These are phyloP conservation scores for Phytophthora nicotianae DNA, from an alignment of 352 stramenopile species.

Conservation along the genomic window DNA sequence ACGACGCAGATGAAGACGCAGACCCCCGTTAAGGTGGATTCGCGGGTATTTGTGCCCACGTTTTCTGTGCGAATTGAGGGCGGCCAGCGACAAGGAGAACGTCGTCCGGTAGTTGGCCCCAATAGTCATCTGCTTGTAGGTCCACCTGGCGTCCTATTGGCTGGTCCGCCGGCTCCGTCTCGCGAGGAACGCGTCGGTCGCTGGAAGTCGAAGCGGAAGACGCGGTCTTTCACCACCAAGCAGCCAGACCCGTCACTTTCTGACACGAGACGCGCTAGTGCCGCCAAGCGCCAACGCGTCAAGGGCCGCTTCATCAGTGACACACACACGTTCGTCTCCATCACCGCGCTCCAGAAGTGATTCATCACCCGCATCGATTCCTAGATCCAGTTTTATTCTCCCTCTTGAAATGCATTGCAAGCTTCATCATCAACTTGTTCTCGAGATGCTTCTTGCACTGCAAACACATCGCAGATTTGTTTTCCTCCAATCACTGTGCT, in stretches of 20 bases:
- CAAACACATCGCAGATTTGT: neutral
- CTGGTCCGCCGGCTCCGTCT: constrained; percentile 35
- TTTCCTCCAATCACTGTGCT: neutral
- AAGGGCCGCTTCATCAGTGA: constrained; percentile 68
- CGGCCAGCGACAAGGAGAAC: constrained; percentile 11
- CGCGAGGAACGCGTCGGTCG: constrained; percentile 36
- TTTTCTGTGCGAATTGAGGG: constrained; percentile 61
- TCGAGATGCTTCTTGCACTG: neutral
- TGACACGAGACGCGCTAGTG: constrained; percentile 57
- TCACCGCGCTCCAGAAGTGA: constrained; percentile 64
- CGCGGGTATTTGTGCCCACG: constrained; percentile 59
- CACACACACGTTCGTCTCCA: constrained; percentile 62
- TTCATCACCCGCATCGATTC: constrained; percentile 5
- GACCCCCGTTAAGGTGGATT: constrained; percentile 38
- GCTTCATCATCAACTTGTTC: constrained; percentile 6
- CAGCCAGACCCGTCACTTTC: constrained; percentile 41
- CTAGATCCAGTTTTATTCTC: constrained; percentile 1
- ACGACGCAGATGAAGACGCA: constrained; percentile 1
- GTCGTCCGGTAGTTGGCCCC: constrained; percentile 17
- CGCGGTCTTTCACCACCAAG: constrained; percentile 22
- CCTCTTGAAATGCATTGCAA: constrained; percentile 18
- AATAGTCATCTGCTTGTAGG: constrained; percentile 45
- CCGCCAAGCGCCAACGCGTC: constrained; percentile 66
- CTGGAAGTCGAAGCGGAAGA: constrained; percentile 53
- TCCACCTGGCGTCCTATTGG: constrained; percentile 43